Evolutionary conservation across 352 stramenopile species (phyloP).

Genomic region (Globisporangium barbulae): DNA sequence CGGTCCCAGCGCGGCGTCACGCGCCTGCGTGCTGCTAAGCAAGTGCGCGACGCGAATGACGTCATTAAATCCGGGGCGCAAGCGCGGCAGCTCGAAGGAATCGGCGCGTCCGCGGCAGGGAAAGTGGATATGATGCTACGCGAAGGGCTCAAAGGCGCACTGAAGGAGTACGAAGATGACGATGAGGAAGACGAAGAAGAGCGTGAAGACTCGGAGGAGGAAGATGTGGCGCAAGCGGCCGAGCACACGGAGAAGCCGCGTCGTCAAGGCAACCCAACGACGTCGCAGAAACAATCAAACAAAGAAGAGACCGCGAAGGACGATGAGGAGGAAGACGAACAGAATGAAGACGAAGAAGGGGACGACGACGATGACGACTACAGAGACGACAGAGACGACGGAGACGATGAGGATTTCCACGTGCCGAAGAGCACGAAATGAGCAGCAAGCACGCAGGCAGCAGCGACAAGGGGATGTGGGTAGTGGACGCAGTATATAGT

Average conservation of each 20-base stretch:
- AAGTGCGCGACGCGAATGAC: constrained; percentile 35
- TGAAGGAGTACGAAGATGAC: constrained; percentile 50
- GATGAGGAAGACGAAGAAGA: constrained; percentile 13
- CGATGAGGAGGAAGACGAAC: constrained; percentile 9
- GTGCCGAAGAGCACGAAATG: not conserved
- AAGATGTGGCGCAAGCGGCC: not conserved
- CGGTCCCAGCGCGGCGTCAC: constrained; percentile 49
- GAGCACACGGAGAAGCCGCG: not conserved
- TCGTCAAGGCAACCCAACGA: not conserved
- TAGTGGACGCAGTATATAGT: too few relatives aligned
- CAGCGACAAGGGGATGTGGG: too few relatives aligned
- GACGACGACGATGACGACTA: constrained; percentile 6
- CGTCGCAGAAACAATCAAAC: not conserved
- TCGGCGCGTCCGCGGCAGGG: constrained; percentile 41
- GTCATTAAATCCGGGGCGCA: constrained; percentile 60
- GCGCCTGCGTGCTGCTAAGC: constrained; percentile 57
- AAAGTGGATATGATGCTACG: constrained; percentile 64
- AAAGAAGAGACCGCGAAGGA: not conserved
- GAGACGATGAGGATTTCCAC: constrained; percentile 3
- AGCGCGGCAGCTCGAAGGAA: constrained; percentile 41
- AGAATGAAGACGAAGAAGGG: constrained; percentile 12
- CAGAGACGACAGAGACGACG: not conserved
- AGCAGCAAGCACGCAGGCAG: not conserved
- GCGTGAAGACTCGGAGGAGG: not conserved
- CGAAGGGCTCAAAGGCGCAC: constrained; percentile 36